Evolutionary conservation across 148 eudicot genomes (phyloP).

Genomic region (Fallopia convolvulus): DNA sequence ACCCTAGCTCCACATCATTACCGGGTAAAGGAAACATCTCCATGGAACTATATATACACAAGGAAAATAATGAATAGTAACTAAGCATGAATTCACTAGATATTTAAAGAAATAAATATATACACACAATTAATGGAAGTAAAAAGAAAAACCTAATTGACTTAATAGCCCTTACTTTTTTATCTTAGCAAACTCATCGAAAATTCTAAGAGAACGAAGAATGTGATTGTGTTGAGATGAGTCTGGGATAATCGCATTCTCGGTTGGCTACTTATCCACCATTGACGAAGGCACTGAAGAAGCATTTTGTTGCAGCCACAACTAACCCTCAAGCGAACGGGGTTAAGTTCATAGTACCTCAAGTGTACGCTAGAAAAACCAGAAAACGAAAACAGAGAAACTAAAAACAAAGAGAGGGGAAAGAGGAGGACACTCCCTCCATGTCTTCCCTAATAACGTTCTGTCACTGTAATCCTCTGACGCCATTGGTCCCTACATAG

Average conservation of each 20-base stretch:
- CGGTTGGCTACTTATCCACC: neutral
- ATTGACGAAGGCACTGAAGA: neutral
- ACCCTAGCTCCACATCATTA: constrained; percentile 19
- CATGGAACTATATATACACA: constrained; percentile 22
- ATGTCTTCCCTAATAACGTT: too few species aligned
- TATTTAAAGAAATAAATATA: neutral
- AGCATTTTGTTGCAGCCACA: too few species aligned
- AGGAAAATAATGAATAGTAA: neutral
- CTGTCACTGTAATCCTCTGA: too few species aligned
- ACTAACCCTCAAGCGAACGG: too few species aligned
- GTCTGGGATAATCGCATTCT: constrained; percentile 7
- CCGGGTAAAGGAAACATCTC: constrained; percentile 35
- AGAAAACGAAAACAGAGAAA: too few species aligned
- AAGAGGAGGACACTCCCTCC: too few species aligned
- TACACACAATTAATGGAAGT: neutral
- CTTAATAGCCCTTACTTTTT: constrained; percentile 12
- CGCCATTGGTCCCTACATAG: too few species aligned
- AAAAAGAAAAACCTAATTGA: neutral
- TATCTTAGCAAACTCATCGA: constrained; percentile 23
- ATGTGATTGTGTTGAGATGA: constrained; percentile 13
- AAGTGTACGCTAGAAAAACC: too few species aligned
- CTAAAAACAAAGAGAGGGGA: too few species aligned
- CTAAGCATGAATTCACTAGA: too few species aligned
- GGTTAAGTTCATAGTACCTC: too few species aligned
- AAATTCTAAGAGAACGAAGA: constrained; percentile 22